phyloP scores from a whole-genome alignment of 2,329 filamentous ascomycete genomes.

The Davidsoniella neocaledoniae region DNA sequence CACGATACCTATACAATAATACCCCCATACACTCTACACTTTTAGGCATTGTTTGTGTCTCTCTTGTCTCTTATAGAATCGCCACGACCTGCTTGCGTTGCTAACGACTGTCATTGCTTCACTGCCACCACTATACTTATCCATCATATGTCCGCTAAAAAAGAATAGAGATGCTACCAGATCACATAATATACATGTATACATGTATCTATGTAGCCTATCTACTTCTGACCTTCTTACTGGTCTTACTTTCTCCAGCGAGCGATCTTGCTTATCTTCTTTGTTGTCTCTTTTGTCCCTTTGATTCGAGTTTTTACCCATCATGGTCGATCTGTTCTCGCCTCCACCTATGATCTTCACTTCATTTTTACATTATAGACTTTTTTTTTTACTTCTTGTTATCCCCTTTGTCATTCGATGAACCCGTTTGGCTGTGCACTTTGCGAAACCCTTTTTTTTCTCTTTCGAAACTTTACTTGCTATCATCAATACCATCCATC shows the following conservation, averaged over 20 bases:
- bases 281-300: background rate
- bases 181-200: too few species aligned
- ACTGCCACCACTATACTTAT: too few species aligned
- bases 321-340: too few species aligned
- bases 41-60: background rate
- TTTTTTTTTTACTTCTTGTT: background rate
- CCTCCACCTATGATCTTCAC: background rate
- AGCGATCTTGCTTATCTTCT: constrained; percentile 1
- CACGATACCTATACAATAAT: background rate
- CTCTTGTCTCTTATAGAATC: background rate
- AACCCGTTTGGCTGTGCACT: too few species aligned
- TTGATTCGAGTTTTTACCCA: too few species aligned
- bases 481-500: constrained; percentile 1
- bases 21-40: background rate
- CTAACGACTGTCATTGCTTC: background rate
- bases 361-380: constrained; percentile 3
- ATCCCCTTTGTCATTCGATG: too few species aligned
- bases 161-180: too few species aligned
- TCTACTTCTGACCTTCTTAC: too few species aligned
- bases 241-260: background rate
- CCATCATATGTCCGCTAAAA: too few species aligned
- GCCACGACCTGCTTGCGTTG: too few species aligned
- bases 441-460: background rate
- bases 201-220: too few species aligned
- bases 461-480: background rate